phyloP scores from a whole-genome alignment of 129 eudicot genomes.

The Flaveria ramosissima region DNA sequence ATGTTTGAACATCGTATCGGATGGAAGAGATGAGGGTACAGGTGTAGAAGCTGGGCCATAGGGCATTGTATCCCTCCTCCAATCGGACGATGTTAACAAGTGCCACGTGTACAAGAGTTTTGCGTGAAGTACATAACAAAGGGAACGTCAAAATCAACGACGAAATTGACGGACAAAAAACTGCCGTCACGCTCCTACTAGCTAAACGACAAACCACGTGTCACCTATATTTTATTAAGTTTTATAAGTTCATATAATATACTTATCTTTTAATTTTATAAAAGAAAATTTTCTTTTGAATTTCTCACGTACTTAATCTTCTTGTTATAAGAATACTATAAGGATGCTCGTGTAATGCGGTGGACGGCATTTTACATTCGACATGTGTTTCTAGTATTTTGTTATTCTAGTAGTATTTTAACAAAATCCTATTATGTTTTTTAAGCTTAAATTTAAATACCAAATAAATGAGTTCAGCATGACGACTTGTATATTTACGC shows the following conservation, averaged over 20 bases:
- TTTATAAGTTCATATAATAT: not conserved
- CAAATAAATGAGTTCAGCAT: no score
- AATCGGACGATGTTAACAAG: not conserved
- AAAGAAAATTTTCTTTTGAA: no score
- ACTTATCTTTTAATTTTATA: no score
- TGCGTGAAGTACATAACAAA: constrained; percentile 9
- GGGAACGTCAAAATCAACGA: constrained; percentile 40
- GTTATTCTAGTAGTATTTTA: no score
- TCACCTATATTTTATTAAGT: not conserved
- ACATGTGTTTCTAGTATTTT: no score
- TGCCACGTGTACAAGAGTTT: constrained; percentile 26
- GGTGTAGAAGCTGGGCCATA: constrained; percentile 25
- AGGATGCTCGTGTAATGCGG: no score
- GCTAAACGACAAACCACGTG: constrained; percentile 39
- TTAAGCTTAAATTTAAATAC: no score
- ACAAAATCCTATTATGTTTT: no score
- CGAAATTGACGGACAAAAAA: constrained; percentile 38
- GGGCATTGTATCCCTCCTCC: not conserved
- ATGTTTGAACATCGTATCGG: not conserved
- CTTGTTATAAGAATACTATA: no score
- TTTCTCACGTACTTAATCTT: no score
- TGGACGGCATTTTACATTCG: no score
- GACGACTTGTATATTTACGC: no score
- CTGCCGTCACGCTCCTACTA: constrained; percentile 19
- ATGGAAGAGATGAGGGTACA: constrained; percentile 13